Evolutionary conservation across 495 filamentous ascomycete genomes (phyloP), one percentile per base, ranked within the genome.

Genomic region (Polyplosphaeria fusca): DNA sequence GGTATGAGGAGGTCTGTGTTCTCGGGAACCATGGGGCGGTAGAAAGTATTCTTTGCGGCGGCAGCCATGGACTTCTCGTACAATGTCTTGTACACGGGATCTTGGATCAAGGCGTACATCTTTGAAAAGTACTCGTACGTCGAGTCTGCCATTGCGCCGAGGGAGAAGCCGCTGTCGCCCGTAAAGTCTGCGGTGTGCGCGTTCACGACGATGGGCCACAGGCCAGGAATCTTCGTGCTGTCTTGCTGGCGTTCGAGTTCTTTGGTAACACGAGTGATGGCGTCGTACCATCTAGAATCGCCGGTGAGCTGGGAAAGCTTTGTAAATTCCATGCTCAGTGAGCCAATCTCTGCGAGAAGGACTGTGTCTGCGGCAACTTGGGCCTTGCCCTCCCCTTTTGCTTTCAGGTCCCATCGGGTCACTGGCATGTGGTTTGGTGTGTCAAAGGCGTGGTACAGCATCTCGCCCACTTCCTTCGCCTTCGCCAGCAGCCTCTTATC

Each of bases 371-470:
- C 67, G 1, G 82, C 74, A 32, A 61, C 55, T 40, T 83, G 81
- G 13, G 63, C 54, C 26, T 67, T 45, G 2, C 69, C 74, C 20
- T 60, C 57, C 7, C 61, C 52, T 9, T 63, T 68, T 51, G 69
- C 58, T 41, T 76, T 73, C 71, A 77, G 48, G 22, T 80, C 65
- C 80, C 80, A 84, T 40, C 80, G 71, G n/a, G 81, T 77, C 39
- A 72, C 70, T 0, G 72, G 72, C 68, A 73, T 66, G 14, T 55
- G 62, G 32, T 73, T 73, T 12, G 70, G 70, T 11, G 72, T 74
- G 50, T 74, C 72, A 51, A 74, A 74, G 3, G 70, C 69, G 14
- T 54, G 58, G 44, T 68, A 64, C 5, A 74, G 59, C 70, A 74
- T 73, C 26, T 72, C 67, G 24, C 66, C 72, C 3, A 74, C 65